phyloP scores from a whole-genome alignment of 164 flowering plant genomes.

The Vitis rotundifolia region DNA sequence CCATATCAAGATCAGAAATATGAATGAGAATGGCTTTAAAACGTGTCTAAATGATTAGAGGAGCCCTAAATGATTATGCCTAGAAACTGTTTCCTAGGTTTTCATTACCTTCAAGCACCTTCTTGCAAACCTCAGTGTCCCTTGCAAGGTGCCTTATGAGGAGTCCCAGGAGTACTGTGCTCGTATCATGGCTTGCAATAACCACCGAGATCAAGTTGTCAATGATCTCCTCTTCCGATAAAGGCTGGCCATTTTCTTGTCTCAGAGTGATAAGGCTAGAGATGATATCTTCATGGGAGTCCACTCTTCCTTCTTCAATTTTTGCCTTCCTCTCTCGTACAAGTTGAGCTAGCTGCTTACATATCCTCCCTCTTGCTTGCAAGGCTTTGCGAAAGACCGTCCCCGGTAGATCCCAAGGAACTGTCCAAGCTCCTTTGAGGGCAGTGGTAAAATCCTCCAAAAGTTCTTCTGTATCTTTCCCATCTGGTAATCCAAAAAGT shows the following conservation, averaged over 20 bases:
- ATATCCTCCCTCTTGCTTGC: constrained; percentile 20
- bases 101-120: constrained; percentile 25
- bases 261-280: constrained; percentile 18
- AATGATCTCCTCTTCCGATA: constrained; percentile 22
- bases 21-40: no score
- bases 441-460: constrained; percentile 20
- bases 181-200: constrained; percentile 29
- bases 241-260: constrained; percentile 19
- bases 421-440: constrained; percentile 18
- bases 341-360: constrained; percentile 12
- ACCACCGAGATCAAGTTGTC: constrained; percentile 19
- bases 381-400: constrained; percentile 16
- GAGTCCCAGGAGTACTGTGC: constrained; percentile 13
- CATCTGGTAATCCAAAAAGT: constrained; percentile 26
- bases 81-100: background rate
- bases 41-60: no score
- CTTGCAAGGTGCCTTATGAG: constrained; percentile 23
- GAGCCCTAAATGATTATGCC: background rate
- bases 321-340: constrained; percentile 6
- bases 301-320: constrained; percentile 8
- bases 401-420: constrained; percentile 33
- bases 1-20: no score
- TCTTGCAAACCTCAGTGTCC: constrained; percentile 13
- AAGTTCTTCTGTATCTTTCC: constrained; percentile 20
- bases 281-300: constrained; percentile 9